phyloP scores from a whole-genome alignment of 352 stramenopile genomes.

The Globisporangium abappressorium region DNA sequence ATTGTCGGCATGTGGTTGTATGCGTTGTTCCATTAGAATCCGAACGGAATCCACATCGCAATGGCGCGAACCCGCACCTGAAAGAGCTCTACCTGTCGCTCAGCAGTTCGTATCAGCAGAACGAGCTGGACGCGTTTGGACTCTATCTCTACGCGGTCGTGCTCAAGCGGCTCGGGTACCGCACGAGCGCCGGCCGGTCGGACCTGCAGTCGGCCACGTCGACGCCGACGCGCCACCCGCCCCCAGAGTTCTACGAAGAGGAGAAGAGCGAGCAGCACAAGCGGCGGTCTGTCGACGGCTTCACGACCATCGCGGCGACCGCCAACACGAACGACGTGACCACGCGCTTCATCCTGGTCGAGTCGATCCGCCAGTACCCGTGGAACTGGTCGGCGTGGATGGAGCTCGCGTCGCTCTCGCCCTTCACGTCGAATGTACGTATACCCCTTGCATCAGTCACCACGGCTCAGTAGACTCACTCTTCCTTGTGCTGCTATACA shows the following conservation, averaged over 20 bases:
- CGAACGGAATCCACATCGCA: constrained; percentile 33
- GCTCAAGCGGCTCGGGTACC: constrained; percentile 62
- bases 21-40: constrained; percentile 21
- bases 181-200: constrained; percentile 38
- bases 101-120: constrained; percentile 41
- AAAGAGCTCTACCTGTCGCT: constrained; percentile 68
- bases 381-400: constrained; percentile 98
- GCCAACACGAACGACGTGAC: constrained; percentile 41
- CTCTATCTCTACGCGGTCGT: constrained; percentile 83
- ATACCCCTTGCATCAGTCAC: no score
- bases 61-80: constrained; percentile 64
- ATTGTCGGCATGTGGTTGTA: not conserved
- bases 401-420: constrained; percentile 82
- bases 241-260: constrained; percentile 28
- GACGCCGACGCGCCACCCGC: constrained; percentile 33
- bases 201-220: constrained; percentile 22
- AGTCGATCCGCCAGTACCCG: constrained; percentile 68
- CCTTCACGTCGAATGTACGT: constrained; percentile 48
- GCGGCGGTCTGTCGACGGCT: constrained; percentile 18
- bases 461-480: not conserved
- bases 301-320: constrained; percentile 13
- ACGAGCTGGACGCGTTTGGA: constrained; percentile 66
- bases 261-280: constrained; percentile 39
- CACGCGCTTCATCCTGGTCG: constrained; percentile 63
- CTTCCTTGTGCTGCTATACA: constrained; percentile 14